Percentiles rank a stretch among this genome's conserved stretches.
Evolutionary conservation across 192 early-diverging fungal genomes (phyloP).

Genomic region (Coemansia sp.): DNA sequence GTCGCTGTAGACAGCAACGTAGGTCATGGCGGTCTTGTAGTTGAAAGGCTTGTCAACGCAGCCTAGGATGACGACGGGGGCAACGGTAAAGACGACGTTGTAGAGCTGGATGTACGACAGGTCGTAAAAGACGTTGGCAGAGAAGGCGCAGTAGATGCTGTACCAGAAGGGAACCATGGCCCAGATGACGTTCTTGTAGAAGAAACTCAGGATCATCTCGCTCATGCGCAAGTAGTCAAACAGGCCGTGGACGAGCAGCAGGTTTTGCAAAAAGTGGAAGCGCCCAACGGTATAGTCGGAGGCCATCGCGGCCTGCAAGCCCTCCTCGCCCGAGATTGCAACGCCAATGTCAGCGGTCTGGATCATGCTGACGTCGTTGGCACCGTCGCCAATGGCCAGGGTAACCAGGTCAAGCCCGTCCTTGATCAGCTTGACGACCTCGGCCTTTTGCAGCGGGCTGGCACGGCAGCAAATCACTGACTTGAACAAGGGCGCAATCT

Average conservation of each 20-base stretch:
- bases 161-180: conserved; percentile 86
- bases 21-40: conserved; percentile 58
- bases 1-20: conserved; percentile 61
- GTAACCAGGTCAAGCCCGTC: conserved; percentile 77
- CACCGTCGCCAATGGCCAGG: conserved; percentile 93
- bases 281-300: conserved; percentile 91
- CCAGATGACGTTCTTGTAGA: conserved; percentile 94
- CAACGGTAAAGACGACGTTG: conserved; percentile 81
- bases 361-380: conserved; percentile 98
- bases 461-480: conserved; percentile 95
- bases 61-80: conserved; percentile 71
- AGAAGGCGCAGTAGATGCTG: conserved; percentile 84
- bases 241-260: conserved; percentile 89
- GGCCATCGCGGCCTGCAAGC: conserved; percentile 92
- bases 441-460: conserved; percentile 91
- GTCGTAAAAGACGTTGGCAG: conserved; percentile 77
- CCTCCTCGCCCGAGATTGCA: conserved; percentile 93
- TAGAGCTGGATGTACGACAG: conserved; percentile 80
- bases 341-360: conserved; percentile 95
- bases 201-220: conserved; percentile 86
- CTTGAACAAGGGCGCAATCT: conserved; percentile 73
- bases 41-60: conserved; percentile 77
- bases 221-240: conserved; percentile 88
- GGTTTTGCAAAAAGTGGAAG: conserved; percentile 79
- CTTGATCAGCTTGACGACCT: conserved; percentile 87